Percentiles rank a stretch among this genome's conserved stretches.
phyloP scores from a whole-genome alignment of 1,139 yeast genomes.

The Pichia sorboxylosa region DNA sequence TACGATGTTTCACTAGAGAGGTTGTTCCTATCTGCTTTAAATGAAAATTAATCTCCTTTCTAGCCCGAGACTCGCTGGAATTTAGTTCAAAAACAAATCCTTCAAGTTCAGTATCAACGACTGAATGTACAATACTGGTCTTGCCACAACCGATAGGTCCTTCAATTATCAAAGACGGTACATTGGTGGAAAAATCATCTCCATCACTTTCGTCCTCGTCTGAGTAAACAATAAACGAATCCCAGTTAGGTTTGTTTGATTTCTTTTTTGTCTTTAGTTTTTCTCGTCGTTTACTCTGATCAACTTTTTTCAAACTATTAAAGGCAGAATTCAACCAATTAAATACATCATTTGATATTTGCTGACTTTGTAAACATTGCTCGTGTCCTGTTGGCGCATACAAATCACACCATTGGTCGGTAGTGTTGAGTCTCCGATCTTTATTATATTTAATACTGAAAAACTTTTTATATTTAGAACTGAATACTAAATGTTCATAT shows the following conservation, averaged over 20 bases:
- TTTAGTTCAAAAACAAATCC: conserved; percentile 81
- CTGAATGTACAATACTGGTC: conserved; percentile 61
- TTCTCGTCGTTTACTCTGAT: conserved; percentile 25
- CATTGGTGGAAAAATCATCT: conserved; percentile 26
- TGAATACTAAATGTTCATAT: conserved; percentile 4
- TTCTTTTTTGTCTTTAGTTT: conserved; percentile 21
- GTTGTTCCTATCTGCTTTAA: conserved; percentile 78
- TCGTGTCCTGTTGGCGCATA: conserved; percentile 17
- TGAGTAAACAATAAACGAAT: conserved; percentile 35
- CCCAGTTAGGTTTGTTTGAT: conserved; percentile 21
- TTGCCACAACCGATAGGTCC: conserved; percentile 78
- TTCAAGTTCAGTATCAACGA: conserved; percentile 42
- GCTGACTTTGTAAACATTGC: conserved; percentile 17
- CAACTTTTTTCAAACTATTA: conserved; percentile 27
- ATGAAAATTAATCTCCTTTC: conserved; percentile 53
- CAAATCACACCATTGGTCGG: conserved; percentile 23
- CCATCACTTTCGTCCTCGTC: conserved; percentile 23
- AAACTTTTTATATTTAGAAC: conserved; percentile 12
- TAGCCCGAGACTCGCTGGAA: conserved; percentile 58
- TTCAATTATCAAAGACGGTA: conserved; percentile 53
- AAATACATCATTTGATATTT: conserved; percentile 22
- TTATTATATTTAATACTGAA: conserved; percentile 1
- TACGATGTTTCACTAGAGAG: conserved; percentile 41
- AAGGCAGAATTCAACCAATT: conserved; percentile 44
- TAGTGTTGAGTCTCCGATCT: conserved; percentile 1